Conservation (phyloP, 768 basidiomycete genomes). For the Tulasnella sp. region DNA sequence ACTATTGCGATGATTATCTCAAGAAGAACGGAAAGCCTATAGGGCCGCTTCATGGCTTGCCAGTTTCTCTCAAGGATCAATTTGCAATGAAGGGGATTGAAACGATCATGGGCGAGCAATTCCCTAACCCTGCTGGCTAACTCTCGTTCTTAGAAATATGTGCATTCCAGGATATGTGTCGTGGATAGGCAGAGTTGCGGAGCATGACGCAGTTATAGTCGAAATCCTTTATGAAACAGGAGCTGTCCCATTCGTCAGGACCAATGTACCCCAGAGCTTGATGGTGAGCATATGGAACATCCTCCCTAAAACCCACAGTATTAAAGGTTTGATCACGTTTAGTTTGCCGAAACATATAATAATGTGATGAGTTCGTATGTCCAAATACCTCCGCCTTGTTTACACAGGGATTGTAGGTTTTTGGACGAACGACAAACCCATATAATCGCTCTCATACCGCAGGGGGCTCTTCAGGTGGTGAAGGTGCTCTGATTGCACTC, state of each 20-base stretch:
- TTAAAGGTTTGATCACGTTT: too few relatives aligned
- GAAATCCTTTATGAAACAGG: slow-evolving; percentile 53
- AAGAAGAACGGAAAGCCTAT: slow-evolving; percentile 47
- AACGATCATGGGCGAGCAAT: slow-evolving; percentile 44
- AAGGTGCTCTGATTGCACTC: slow-evolving; percentile 60
- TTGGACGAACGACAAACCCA: slow-evolving; percentile 68
- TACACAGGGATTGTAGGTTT: slow-evolving; percentile 29
- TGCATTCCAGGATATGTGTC: slow-evolving; percentile 50
- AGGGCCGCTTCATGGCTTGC: slow-evolving; percentile 65
- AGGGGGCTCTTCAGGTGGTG: slow-evolving; percentile 80
- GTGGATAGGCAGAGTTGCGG: slow-evolving; percentile 49
- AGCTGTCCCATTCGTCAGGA: slow-evolving; percentile 58
- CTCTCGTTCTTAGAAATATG: too few relatives aligned
- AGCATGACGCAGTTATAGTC: slow-evolving; percentile 47
- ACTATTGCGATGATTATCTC: slow-evolving; percentile 50
- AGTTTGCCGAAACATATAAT: too few relatives aligned
- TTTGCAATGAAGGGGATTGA: slow-evolving; percentile 54
- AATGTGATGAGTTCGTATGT: too few relatives aligned
- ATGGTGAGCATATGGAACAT: slow-evolving; percentile 45
- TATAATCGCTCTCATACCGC: slow-evolving; percentile 53
- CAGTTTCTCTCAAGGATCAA: slow-evolving; percentile 66
- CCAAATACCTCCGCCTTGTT: too few relatives aligned
- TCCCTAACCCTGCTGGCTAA: neutral
- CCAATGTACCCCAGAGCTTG: slow-evolving; percentile 62
- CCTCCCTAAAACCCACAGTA: too few relatives aligned